These are phyloP conservation scores for Cyathus striatus DNA, from an alignment of 768 basidiomycete species.

Conservation along the genomic window DNA sequence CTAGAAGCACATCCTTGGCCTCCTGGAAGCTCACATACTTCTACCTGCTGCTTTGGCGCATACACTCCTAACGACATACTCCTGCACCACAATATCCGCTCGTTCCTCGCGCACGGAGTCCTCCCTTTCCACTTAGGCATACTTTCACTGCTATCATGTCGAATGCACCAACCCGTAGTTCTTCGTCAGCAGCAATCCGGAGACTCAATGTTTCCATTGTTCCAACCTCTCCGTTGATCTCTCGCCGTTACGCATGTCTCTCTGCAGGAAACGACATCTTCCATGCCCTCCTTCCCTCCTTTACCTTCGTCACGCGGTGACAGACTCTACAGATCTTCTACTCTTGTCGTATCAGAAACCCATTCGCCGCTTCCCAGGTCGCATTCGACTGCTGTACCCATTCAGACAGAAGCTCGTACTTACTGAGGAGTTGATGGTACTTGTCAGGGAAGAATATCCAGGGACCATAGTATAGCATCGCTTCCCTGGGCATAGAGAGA, in stretches of 20 bases:
- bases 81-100: background rate
- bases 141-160: constrained; percentile 27
- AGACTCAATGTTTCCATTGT: constrained; percentile 11
- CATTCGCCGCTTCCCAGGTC: no score
- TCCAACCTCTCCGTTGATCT: no score
- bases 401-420: constrained; percentile 36
- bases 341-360: constrained; percentile 12
- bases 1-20: constrained; percentile 39
- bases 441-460: constrained; percentile 42
- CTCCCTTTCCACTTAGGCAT: constrained; percentile 9
- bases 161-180: constrained; percentile 10
- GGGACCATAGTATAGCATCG: constrained; percentile 44
- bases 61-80: background rate
- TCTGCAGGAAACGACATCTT: constrained; percentile 8
- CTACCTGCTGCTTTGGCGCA: constrained; percentile 23
- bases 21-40: constrained; percentile 44
- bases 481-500: constrained; percentile 43
- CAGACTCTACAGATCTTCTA: constrained; percentile 20
- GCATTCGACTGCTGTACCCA: no score
- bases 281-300: constrained; percentile 18
- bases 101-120: constrained; percentile 8
- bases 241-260: constrained; percentile 8
- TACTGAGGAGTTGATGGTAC: constrained; percentile 38
- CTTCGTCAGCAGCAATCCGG: constrained; percentile 11
- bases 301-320: constrained; percentile 5